Evolutionary conservation across 495 filamentous ascomycete genomes (phyloP).

Genomic region (Lasiosphaeria miniovina): DNA sequence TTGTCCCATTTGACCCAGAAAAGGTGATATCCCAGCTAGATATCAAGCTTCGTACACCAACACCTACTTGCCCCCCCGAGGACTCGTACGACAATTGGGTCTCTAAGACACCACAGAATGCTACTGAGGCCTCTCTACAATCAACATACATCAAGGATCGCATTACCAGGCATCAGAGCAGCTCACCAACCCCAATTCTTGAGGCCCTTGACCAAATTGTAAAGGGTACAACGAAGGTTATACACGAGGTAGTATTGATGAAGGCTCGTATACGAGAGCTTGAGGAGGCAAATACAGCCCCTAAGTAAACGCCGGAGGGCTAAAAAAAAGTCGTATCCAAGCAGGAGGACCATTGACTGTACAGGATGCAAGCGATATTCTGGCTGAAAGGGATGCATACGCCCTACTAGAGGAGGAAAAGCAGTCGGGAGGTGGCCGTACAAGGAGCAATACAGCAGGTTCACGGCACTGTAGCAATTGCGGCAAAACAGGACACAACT

Average conservation of each 20-base stretch:
- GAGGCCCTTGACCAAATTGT: neutral
- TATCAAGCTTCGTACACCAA: too few species aligned
- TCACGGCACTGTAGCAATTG: neutral
- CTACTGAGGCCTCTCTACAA: neutral
- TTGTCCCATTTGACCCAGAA: conserved; percentile 15
- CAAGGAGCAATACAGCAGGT: neutral
- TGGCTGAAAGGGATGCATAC: too few species aligned
- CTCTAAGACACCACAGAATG: conserved; percentile 5
- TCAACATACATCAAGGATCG: neutral
- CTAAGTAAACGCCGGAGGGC: too few species aligned
- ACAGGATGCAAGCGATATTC: too few species aligned
- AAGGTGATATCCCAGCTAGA: too few species aligned
- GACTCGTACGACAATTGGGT: neutral
- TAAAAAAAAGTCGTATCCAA: too few species aligned
- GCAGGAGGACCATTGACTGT: too few species aligned
- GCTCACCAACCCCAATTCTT: neutral
- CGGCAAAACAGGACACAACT: conserved; percentile 7
- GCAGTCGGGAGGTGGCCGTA: neutral
- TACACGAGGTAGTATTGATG: neutral
- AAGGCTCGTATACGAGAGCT: neutral
- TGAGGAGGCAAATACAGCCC: neutral
- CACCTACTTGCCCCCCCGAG: too few species aligned
- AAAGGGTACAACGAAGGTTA: neutral
- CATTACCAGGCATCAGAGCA: neutral
- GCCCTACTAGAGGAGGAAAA: too few species aligned